These are phyloP conservation scores for Serendipita sp. DNA, from an alignment of 768 basidiomycete genomes.

Conservation along the genomic window DNA sequence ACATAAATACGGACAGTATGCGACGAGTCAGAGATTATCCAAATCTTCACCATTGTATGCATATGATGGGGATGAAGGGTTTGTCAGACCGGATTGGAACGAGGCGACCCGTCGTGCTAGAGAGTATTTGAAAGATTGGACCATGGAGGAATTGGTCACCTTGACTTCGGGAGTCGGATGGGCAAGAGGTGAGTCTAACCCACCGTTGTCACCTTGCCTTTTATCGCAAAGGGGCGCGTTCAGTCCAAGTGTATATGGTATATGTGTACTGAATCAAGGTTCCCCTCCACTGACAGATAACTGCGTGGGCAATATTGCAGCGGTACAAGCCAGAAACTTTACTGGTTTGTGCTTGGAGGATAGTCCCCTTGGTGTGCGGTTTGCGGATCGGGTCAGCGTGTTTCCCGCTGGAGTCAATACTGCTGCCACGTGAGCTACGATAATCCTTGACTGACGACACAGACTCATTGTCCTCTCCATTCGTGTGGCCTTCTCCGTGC, in stretches of 20 bases:
- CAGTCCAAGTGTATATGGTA: too few relatives aligned
- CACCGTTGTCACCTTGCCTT: too few relatives aligned
- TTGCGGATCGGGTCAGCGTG: constrained; percentile 52
- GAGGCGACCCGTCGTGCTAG: neutral
- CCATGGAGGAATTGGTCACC: neutral
- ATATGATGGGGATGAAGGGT: neutral
- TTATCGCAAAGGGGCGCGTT: too few relatives aligned
- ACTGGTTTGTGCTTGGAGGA: constrained; percentile 28
- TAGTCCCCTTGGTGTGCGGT: constrained; percentile 64
- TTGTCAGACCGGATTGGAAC: neutral
- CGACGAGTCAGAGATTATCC: too few relatives aligned
- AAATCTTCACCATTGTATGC: too few relatives aligned
- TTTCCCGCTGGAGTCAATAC: constrained; percentile 79
- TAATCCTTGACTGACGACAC: neutral
- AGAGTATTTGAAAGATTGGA: neutral
- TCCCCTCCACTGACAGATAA: neutral
- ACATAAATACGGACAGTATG: neutral
- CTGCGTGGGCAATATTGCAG: constrained; percentile 14
- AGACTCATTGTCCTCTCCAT: neutral
- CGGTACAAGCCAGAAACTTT: constrained; percentile 11
- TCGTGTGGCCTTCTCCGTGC: neutral
- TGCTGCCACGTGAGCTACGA: constrained; percentile 53
- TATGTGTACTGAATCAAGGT: too few relatives aligned
- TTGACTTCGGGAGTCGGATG: neutral
- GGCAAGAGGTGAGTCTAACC: constrained; percentile 3